These are phyloP conservation scores for Vitis hybrid DNA, from an alignment of 177 flowering plant genomes.

Conservation along the genomic window DNA sequence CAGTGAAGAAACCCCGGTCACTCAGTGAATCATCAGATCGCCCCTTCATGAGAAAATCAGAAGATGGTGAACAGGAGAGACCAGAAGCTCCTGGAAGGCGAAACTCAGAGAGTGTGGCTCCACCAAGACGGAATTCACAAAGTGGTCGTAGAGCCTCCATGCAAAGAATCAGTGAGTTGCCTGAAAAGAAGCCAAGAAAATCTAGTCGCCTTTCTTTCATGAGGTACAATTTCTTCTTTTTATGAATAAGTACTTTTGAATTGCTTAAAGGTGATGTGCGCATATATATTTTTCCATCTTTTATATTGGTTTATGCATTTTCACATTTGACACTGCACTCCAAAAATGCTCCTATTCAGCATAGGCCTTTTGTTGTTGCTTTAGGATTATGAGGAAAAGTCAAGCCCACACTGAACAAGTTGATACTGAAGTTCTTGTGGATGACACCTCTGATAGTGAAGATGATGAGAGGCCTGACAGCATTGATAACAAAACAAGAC, in stretches of 20 bases:
- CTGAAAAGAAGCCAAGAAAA: conserved; percentile 70
- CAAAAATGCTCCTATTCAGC: too few species aligned
- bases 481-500: conserved; percentile 66
- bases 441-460: conserved; percentile 20
- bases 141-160: conserved; percentile 42
- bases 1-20: conserved; percentile 68
- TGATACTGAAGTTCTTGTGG: conserved; percentile 16
- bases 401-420: conserved; percentile 33
- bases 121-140: conserved; percentile 56
- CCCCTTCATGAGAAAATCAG: conserved; percentile 60
- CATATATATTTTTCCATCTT: too few species aligned
- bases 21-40: conserved; percentile 68
- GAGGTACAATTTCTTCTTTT: conserved; percentile 43
- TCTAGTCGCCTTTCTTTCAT: conserved; percentile 70
- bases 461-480: conserved; percentile 69
- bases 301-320: too few species aligned
- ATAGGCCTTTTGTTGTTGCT: background rate
- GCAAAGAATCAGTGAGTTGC: conserved; percentile 62
- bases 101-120: conserved; percentile 49
- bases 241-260: background rate
- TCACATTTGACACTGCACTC: too few species aligned
- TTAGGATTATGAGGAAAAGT: conserved; percentile 60
- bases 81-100: conserved; percentile 30
- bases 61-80: conserved; percentile 36
- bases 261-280: background rate